Conservation (phyloP, 805 yeast genomes). For the Kluyveromyces wickerhamii region DNA sequence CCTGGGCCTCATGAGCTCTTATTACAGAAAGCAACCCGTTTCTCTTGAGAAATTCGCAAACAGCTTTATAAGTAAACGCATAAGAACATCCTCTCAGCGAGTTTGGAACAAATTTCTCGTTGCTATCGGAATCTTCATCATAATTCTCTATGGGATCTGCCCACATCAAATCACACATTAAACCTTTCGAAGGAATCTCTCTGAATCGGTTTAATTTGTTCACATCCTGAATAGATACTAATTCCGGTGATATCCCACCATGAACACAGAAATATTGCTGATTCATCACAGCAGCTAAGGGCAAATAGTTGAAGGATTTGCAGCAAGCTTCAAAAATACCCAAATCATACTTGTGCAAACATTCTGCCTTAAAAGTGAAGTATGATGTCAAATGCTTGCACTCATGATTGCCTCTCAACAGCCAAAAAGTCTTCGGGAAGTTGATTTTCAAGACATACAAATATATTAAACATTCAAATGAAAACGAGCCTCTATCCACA, state of each 20-base stretch:
- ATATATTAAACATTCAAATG: constrained; percentile 72
- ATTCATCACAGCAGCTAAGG: constrained; percentile 90
- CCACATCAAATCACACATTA: constrained; percentile 94
- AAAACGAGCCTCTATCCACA: constrained; percentile 89
- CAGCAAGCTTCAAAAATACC: constrained; percentile 65
- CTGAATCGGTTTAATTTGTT: constrained; percentile 66
- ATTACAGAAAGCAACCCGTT: constrained; percentile 78
- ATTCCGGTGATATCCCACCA: constrained; percentile 89
- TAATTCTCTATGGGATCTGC: constrained; percentile 91
- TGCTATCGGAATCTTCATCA: constrained; percentile 49
- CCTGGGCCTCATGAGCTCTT: constrained; percentile 97
- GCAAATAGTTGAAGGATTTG: constrained; percentile 75
- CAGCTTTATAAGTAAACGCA: constrained; percentile 77
- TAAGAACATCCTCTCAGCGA: constrained; percentile 86
- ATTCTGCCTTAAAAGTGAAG: constrained; percentile 87
- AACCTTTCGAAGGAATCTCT: constrained; percentile 89
- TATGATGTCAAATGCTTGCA: constrained; percentile 88
- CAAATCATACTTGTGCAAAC: constrained; percentile 70
- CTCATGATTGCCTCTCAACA: constrained; percentile 93
- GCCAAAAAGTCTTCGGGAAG: constrained; percentile 64
- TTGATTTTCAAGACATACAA: constrained; percentile 72
- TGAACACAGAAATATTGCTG: constrained; percentile 93
- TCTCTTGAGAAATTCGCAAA: constrained; percentile 66
- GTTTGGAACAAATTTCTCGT: constrained; percentile 50
- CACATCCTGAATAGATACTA: constrained; percentile 62